Evolutionary conservation across 768 basidiomycete genomes (phyloP).

Genomic region (Calocera cornea): DNA sequence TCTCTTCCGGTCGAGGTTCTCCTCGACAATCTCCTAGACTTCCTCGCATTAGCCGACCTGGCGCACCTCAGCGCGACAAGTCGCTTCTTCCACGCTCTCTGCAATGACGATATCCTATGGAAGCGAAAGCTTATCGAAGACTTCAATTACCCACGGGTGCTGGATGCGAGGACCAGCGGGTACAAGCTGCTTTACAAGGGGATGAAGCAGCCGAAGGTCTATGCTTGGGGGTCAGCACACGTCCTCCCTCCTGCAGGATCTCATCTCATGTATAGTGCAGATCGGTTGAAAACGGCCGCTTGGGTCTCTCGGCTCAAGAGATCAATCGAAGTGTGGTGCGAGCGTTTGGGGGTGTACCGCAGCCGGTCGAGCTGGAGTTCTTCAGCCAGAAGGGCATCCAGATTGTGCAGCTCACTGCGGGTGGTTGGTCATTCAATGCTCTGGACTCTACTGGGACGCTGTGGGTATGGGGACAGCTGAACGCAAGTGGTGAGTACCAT

Average conservation of each 20-base stretch:
- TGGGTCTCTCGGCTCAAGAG: constrained; percentile 39
- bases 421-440: constrained; percentile 84
- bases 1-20: constrained; percentile 66
- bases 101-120: constrained; percentile 69
- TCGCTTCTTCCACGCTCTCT: constrained; percentile 46
- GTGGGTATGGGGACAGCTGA: constrained; percentile 50
- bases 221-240: constrained; percentile 46
- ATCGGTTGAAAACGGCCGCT: constrained; percentile 45
- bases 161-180: constrained; percentile 59
- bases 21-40: constrained; percentile 46
- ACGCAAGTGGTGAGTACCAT: constrained; percentile 28
- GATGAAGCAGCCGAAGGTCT: constrained; percentile 34
- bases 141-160: constrained; percentile 62
- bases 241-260: not conserved
- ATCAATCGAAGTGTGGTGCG: constrained; percentile 11
- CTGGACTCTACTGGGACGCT: constrained; percentile 60
- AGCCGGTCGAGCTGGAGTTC: constrained; percentile 49
- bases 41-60: constrained; percentile 41
- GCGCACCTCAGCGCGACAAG: constrained; percentile 46
- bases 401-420: constrained; percentile 60
- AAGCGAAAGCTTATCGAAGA: constrained; percentile 51
- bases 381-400: constrained; percentile 32
- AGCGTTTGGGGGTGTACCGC: constrained; percentile 37
- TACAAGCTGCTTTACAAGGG: constrained; percentile 72
- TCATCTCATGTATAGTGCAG: constrained; percentile 26